Conservation (phyloP, 306 rosid genomes). For the Biancaea sappan region DNA sequence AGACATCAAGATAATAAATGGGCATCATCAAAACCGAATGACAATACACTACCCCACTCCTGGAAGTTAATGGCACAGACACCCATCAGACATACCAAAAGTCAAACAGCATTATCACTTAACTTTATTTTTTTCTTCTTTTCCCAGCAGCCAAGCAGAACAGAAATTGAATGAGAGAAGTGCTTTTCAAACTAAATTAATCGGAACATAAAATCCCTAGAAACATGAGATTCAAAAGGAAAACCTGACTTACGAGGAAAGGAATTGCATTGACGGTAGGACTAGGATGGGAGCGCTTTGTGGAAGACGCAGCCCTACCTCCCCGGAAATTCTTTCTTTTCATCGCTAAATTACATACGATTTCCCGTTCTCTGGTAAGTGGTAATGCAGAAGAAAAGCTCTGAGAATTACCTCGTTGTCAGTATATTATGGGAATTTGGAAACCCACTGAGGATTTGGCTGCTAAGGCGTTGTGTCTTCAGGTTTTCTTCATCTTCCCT, state of each 20-base stretch:
- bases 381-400: not conserved
- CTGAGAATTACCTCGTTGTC: too few species aligned
- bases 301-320: not conserved
- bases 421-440: not conserved
- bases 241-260: not conserved
- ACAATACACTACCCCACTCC: not conserved
- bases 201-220: not conserved
- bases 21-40: not conserved
- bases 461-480: too few species aligned
- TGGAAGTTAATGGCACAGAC: not conserved
- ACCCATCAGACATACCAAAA: not conserved
- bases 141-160: not conserved
- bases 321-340: not conserved
- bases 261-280: not conserved
- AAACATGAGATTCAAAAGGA: not conserved
- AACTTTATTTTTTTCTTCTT: not conserved
- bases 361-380: not conserved
- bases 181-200: not conserved
- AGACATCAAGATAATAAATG: not conserved
- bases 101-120: not conserved
- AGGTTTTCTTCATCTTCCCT: too few species aligned
- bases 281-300: not conserved
- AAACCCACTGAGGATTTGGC: too few species aligned
- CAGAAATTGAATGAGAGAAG: not conserved
- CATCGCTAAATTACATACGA: not conserved